Percentiles rank a stretch among this genome's conserved stretches.
Evolutionary conservation across 768 basidiomycete species (phyloP).

Genomic region (Calocybe cyanea): DNA sequence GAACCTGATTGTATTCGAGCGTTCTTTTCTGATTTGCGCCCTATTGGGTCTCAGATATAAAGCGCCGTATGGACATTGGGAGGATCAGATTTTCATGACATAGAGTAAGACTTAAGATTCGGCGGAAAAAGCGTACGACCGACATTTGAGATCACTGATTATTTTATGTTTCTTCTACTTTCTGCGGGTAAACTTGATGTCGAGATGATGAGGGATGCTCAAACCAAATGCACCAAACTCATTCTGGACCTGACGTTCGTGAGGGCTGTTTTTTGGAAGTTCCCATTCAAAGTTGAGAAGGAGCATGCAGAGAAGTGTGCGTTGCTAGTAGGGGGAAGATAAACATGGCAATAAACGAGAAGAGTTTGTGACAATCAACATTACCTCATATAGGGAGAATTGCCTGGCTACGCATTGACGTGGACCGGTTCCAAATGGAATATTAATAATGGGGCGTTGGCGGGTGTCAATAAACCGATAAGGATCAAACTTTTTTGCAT

Average conservation of each 20-base stretch:
- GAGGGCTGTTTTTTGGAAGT: constrained; percentile 24
- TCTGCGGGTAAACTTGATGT: constrained; percentile 23
- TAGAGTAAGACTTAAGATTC: background rate
- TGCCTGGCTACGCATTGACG: constrained; percentile 30
- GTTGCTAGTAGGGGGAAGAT: constrained; percentile 20
- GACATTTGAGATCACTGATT: too few species aligned
- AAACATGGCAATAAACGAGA: background rate
- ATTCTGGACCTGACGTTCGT: constrained; percentile 24
- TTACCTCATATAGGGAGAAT: constrained; percentile 25
- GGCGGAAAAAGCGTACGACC: too few species aligned
- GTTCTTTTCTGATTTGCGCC: too few species aligned
- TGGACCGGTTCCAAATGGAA: constrained; percentile 30
- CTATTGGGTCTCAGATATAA: too few species aligned
- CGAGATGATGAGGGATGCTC: constrained; percentile 28
- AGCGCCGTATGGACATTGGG: too few species aligned
- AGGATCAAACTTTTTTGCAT: constrained; percentile 27
- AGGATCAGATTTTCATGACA: too few species aligned
- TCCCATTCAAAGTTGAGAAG: constrained; percentile 29
- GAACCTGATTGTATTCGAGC: too few species aligned
- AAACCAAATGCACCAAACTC: constrained; percentile 32
- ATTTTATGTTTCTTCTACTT: constrained; percentile 2
- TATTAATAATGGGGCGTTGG: constrained; percentile 15
- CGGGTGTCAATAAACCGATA: constrained; percentile 23
- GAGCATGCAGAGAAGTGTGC: constrained; percentile 30
- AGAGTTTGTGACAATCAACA: background rate